Evolutionary conservation across 2,329 filamentous ascomycete species (phyloP), one percentile per base, ranked within the genome.

Genomic region (Geosmithia morbida): DNA sequence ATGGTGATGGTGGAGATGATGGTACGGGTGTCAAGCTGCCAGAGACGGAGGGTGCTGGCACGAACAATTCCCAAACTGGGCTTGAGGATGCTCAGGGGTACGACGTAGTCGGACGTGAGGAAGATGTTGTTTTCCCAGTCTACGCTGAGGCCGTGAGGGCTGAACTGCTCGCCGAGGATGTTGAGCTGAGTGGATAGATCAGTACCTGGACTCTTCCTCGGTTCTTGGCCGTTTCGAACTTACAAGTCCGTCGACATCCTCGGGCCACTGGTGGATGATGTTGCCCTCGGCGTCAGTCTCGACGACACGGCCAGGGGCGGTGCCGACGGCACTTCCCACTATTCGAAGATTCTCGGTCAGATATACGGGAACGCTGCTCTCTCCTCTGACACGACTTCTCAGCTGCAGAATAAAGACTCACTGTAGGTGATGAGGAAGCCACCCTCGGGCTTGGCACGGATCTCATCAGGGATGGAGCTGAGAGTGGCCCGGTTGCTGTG

Each of bases 241-340:
- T 47, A 47, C 53, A 53, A 7, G 66, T 68, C 69, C 62, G 0
- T 63, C 59, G 2, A 77, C 66, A 61, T 79, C 74, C 57, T 78
- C 70, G 6, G 77, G 77, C 68, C 71, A 79, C 58, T 81, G 72
- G 55, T 75, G 72, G 51, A 81, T 76, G 56, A 81, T 79, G 60
- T 79, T 70, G 52, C 74, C 75, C 43, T 71, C 55, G 37, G 66
- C 69, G 52, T 81, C 73, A 0, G 75, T 81, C 64, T 81, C 77
- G 41, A 81, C 65, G 1, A 81, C 68, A 33, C 75, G 74, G 6
- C 77, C 77, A 0, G 75, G 76, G 0, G 70, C 69, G 8, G 74
- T 79, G 16, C 77, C 76, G 0, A 72, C 64, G 6, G 76, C 75
- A 50, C 67, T 76, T 16, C 75, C 74, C 75, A 79, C 43, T 45